A percentile compares a stretch with the other conserved stretches of the same genome.
Conservation (phyloP, 2,329 filamentous ascomycete species). For the Chaetomium sp. region DNA sequence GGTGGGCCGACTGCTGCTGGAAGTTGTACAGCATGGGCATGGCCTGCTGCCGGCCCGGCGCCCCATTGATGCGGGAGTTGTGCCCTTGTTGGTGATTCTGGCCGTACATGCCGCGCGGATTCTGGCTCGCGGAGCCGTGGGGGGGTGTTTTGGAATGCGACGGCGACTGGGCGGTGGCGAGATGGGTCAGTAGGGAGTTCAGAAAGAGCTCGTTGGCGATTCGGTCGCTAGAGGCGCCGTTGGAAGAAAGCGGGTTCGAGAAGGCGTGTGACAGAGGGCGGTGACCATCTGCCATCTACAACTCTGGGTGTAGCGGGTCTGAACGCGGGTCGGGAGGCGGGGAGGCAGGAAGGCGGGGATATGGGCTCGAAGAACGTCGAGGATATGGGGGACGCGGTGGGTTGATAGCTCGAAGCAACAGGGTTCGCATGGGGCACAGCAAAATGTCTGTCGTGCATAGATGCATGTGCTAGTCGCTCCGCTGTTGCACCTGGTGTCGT, state of each 20-base stretch:
- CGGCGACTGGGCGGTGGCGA: slow-evolving; percentile 37
- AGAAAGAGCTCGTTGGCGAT: slow-evolving; percentile 41
- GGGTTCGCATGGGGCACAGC: slow-evolving; percentile 35
- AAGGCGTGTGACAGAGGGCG: slow-evolving; percentile 62
- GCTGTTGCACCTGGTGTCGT: slow-evolving; percentile 25
- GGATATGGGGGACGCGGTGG: slow-evolving; percentile 6
- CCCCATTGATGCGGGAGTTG: slow-evolving; percentile 75
- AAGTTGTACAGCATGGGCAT: slow-evolving; percentile 71
- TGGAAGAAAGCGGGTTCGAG: slow-evolving; percentile 61
- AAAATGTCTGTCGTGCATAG: slow-evolving; percentile 36
- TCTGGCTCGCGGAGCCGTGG: slow-evolving; percentile 39
- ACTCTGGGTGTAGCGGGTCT: slow-evolving; percentile 33
- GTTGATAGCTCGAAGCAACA: slow-evolving; percentile 36
- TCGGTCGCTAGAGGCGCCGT: slow-evolving; percentile 52
- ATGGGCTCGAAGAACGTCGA: slow-evolving; percentile 22
- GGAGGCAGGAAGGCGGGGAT: slow-evolving; percentile 11
- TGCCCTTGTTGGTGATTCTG: slow-evolving; percentile 73
- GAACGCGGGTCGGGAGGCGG: slow-evolving; percentile 6
- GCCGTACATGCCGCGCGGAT: slow-evolving; percentile 66
- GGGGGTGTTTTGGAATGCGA: slow-evolving; percentile 38
- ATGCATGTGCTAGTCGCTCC: slow-evolving; percentile 32
- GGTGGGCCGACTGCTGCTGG: slow-evolving; percentile 61
- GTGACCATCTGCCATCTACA: slow-evolving; percentile 71
- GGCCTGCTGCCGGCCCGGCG: slow-evolving; percentile 57
- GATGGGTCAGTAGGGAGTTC: slow-evolving; percentile 41